phyloP scores from a whole-genome alignment of 2,329 filamentous ascomycete species.

The Fusarium mangiferae region DNA sequence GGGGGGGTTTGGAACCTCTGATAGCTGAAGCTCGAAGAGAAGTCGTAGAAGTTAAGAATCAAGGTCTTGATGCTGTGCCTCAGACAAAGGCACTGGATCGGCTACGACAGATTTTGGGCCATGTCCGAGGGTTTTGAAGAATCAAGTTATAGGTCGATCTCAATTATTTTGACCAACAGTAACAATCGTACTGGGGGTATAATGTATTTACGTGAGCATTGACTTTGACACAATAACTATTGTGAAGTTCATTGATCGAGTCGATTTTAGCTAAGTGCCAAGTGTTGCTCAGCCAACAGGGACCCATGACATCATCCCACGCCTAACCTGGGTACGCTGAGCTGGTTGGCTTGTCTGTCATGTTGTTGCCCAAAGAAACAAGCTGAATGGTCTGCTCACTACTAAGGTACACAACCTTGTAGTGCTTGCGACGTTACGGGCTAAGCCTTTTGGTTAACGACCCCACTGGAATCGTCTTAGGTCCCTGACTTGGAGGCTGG shows the following conservation, averaged over 20 bases:
- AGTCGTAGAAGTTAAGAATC: conserved; percentile 54
- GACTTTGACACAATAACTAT: not conserved
- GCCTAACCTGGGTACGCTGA: conserved; percentile 6
- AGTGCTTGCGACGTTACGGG: conserved; percentile 26
- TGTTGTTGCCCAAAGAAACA: conserved; percentile 33
- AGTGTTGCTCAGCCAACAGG: conserved; percentile 48
- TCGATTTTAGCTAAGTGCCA: not conserved
- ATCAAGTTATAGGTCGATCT: conserved; percentile 2
- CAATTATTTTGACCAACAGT: not conserved
- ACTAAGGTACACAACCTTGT: conserved; percentile 24
- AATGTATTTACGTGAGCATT: not conserved
- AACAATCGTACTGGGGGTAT: not conserved
- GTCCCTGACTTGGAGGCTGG: conserved; percentile 30
- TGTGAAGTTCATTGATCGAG: not conserved
- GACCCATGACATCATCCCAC: conserved; percentile 44
- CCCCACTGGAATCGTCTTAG: conserved; percentile 37
- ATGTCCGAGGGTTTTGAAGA: conserved; percentile 47
- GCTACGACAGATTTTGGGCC: conserved; percentile 51
- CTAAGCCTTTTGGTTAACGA: conserved; percentile 7
- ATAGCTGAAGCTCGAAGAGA: conserved; percentile 67
- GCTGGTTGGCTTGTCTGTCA: not conserved
- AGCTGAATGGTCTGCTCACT: conserved; percentile 8
- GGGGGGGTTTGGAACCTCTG: conserved; percentile 70
- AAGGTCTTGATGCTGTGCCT: conserved; percentile 26
- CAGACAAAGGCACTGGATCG: conserved; percentile 49